Evolutionary conservation across 2,329 filamentous ascomycete species (phyloP).

Genomic region (Clonostachys chloroleuca): DNA sequence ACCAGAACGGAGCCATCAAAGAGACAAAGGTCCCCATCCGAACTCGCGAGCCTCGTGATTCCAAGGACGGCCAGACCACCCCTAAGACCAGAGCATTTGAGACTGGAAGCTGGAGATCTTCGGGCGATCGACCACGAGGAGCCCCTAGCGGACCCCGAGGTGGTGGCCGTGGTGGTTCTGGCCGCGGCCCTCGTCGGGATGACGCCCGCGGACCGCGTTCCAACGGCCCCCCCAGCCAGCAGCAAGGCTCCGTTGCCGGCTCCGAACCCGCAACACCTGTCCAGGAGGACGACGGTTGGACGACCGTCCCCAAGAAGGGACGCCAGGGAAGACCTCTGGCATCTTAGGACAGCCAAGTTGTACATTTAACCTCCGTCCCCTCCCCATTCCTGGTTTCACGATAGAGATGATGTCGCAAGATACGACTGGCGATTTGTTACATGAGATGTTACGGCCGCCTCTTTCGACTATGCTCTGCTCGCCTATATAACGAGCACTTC

Average conservation of each 20-base stretch:
- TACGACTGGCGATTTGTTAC: slow-evolving; percentile 1
- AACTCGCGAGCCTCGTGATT: slow-evolving; percentile 30
- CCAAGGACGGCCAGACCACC: slow-evolving; percentile 36
- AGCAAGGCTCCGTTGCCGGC: slow-evolving; percentile 21
- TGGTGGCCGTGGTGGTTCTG: slow-evolving; percentile 23
- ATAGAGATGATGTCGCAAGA: slow-evolving; percentile 17
- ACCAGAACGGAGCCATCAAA: slow-evolving; percentile 23
- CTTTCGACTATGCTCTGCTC: too few species aligned
- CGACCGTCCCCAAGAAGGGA: slow-evolving; percentile 38
- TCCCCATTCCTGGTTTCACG: slow-evolving; percentile 23
- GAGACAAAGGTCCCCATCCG: slow-evolving; percentile 44
- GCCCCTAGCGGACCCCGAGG: slow-evolving; percentile 34
- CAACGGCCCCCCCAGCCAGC: slow-evolving; percentile 39
- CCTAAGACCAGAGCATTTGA: slow-evolving; percentile 52
- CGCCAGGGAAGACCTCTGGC: slow-evolving; percentile 20
- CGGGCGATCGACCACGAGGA: slow-evolving; percentile 42
- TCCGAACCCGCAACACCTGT: slow-evolving; percentile 21
- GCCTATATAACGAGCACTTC: too few species aligned
- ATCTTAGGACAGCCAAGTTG: slow-evolving; percentile 18
- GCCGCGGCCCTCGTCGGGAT: slow-evolving; percentile 28
- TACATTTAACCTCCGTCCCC: slow-evolving; percentile 23
- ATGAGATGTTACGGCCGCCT: not conserved
- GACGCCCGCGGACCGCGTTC: slow-evolving; percentile 36
- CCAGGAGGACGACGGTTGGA: slow-evolving; percentile 60
- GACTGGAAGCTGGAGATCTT: slow-evolving; percentile 56